These are phyloP conservation scores for Onygenales sp. DNA, from an alignment of 2,329 filamentous ascomycete genomes.

Conservation along the genomic window DNA sequence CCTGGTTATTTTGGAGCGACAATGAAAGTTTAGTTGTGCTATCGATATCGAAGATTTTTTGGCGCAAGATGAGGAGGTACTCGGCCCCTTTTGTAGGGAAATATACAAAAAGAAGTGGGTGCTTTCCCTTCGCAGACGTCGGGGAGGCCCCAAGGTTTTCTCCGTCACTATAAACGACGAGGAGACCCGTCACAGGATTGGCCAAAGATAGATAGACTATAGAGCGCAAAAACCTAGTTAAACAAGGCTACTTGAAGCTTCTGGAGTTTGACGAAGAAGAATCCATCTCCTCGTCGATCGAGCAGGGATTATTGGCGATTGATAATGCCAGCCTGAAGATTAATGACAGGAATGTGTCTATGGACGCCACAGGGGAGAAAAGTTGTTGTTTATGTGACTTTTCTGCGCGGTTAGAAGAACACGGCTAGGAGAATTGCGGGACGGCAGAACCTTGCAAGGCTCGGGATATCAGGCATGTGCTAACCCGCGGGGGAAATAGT, in stretches of 20 bases:
- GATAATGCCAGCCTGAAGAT: slow-evolving; percentile 2
- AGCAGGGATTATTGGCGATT: slow-evolving; percentile 2
- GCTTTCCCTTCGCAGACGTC: background rate
- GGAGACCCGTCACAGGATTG: background rate
- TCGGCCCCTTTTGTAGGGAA: background rate
- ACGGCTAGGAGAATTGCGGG: background rate
- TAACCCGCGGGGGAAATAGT: background rate
- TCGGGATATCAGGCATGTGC: background rate
- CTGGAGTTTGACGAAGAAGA: background rate
- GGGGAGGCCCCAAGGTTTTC: background rate
- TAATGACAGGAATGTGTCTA: background rate
- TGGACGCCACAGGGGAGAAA: background rate
- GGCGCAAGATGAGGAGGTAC: background rate
- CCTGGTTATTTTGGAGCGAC: background rate
- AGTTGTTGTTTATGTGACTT: background rate
- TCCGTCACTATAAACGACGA: background rate
- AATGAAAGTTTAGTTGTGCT: background rate
- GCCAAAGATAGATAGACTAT: background rate
- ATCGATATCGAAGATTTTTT: background rate
- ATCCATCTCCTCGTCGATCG: background rate
- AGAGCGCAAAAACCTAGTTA: background rate
- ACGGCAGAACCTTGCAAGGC: background rate
- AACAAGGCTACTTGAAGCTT: slow-evolving; percentile 1
- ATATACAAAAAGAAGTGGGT: background rate
- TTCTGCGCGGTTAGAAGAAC: background rate